Evolutionary conservation across 2,329 filamentous ascomycete species (phyloP).

Genomic region (Talaromyces pinophilus): DNA sequence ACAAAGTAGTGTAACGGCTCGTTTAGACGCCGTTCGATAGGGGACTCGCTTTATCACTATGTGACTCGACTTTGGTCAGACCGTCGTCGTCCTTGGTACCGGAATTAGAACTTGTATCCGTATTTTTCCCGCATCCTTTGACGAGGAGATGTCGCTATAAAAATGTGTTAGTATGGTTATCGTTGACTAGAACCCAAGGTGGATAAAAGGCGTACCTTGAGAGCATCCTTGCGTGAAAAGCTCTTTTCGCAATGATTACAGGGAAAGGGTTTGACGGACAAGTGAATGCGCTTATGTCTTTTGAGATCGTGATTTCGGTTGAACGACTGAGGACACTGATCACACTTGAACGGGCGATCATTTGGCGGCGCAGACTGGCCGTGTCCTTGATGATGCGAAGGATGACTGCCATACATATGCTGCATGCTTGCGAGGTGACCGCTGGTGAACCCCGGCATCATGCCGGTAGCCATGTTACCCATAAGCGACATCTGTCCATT

Average conservation of each 20-base stretch:
- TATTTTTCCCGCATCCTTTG: slow-evolving; percentile 64
- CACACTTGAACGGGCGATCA: slow-evolving; percentile 92
- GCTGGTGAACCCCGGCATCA: slow-evolving; percentile 62
- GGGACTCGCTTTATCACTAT: slow-evolving; percentile 25
- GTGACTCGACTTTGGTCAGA: slow-evolving; percentile 23
- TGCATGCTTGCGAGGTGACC: slow-evolving; percentile 59
- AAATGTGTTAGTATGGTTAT: slow-evolving; percentile 33
- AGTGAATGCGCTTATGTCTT: slow-evolving; percentile 89
- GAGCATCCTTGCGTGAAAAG: slow-evolving; percentile 92
- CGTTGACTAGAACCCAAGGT: not conserved
- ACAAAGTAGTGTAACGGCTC: slow-evolving; percentile 11
- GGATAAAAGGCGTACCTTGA: slow-evolving; percentile 69
- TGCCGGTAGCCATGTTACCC: slow-evolving; percentile 57
- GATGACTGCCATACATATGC: slow-evolving; percentile 61
- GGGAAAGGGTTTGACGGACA: slow-evolving; percentile 93
- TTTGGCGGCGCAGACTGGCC: slow-evolving; percentile 59
- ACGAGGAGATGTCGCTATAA: slow-evolving; percentile 65
- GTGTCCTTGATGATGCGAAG: slow-evolving; percentile 54
- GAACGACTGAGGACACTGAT: slow-evolving; percentile 88
- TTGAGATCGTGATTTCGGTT: slow-evolving; percentile 97
- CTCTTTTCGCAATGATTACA: slow-evolving; percentile 92
- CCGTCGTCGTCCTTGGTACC: slow-evolving; percentile 22
- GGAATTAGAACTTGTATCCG: slow-evolving; percentile 20
- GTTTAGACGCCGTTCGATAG: slow-evolving; percentile 20
- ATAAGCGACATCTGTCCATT: slow-evolving; percentile 71